Evolutionary conservation across 2,329 filamentous ascomycete species (phyloP).

Genomic region (Graphiopsis chlorocephala): DNA sequence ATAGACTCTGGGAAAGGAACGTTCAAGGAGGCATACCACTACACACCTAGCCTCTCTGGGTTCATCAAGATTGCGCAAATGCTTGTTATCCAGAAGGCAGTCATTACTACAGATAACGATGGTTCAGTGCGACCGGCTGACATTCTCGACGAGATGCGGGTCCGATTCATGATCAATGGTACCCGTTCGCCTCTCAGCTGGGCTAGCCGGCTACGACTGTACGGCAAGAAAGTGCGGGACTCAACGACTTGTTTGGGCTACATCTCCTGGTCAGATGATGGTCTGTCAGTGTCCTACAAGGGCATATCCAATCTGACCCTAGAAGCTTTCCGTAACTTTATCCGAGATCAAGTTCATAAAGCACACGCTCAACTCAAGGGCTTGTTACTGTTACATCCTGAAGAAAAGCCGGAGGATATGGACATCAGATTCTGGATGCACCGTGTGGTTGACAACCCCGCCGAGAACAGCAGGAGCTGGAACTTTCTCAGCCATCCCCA

Average conservation of each 20-base stretch:
- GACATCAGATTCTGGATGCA: constrained; percentile 11
- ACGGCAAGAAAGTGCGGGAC: constrained; percentile 5
- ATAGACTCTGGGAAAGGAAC: constrained; percentile 16
- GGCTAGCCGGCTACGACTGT: constrained; percentile 1
- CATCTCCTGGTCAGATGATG: not conserved
- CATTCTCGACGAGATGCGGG: constrained; percentile 21
- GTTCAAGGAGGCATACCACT: no score
- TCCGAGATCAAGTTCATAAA: constrained; percentile 3
- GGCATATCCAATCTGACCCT: no score
- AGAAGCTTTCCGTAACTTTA: not conserved
- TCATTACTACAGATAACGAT: constrained; percentile 4
- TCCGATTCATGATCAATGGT: constrained; percentile 21
- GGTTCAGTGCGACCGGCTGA: constrained; percentile 20
- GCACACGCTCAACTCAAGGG: constrained; percentile 9
- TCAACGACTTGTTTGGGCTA: no score
- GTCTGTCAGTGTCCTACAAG: no score
- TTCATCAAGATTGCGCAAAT: constrained; percentile 27
- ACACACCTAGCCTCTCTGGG: constrained; percentile 21
- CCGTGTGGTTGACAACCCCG: not conserved
- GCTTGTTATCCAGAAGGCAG: constrained; percentile 22
- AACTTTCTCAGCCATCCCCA: not conserved
- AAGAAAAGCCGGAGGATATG: constrained; percentile 7
- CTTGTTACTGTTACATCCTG: not conserved
- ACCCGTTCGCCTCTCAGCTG: constrained; percentile 14
- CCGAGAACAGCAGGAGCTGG: not conserved